Evolutionary conservation across 2,329 filamentous ascomycete species (phyloP), one percentile per base, ranked within the genome.

Genomic region (Didymella keratinophila): DNA sequence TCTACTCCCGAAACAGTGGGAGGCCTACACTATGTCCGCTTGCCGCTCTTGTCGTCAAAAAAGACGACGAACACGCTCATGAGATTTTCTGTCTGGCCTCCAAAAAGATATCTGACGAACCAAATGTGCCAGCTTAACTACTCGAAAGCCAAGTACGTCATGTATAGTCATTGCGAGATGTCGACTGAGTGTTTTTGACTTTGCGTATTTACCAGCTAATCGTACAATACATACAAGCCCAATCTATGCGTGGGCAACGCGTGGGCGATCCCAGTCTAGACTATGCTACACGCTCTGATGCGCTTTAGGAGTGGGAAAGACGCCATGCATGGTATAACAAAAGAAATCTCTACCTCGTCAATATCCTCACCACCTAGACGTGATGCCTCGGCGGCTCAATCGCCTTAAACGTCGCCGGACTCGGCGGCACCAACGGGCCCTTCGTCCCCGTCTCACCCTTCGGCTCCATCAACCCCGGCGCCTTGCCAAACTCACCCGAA

Each of bases 401-500:
- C 1, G 64, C 62, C 39, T 64, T 64, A 49, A 70, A 69, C 8
- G 62, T 62, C 1, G 71, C 69, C 3, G 72, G 71, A 11, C 62
- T 56, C 2, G 74, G 73, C 20, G 74, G 74, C 1, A 76, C 71
- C 2, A 77, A 47, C 1, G 74, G 74, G 0, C 72, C 73, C 60
- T 77, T 76, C 8, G 71, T 68, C 1, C 73, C 73, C 10, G 68
- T 68, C 12, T 71, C 69, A 10, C 70, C 73, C 30, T 69, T 52
- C 2, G 74, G 74, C 51, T 74, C 72, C 5, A 76, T 69, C 4
- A 74, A 53, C 0, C 74, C 74, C 0, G 74, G 73, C 1, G 68
- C 74, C 53, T 68, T 73, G 11, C 73, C 74, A 27, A 71, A 64
- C 62, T 76, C 72, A 27, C 78, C 77, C 12, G 76, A 76, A 77